A percentile compares a stretch with the other conserved stretches of the same genome.
Conservation (phyloP, 768 basidiomycete species). For the Leccinum imitatum region DNA sequence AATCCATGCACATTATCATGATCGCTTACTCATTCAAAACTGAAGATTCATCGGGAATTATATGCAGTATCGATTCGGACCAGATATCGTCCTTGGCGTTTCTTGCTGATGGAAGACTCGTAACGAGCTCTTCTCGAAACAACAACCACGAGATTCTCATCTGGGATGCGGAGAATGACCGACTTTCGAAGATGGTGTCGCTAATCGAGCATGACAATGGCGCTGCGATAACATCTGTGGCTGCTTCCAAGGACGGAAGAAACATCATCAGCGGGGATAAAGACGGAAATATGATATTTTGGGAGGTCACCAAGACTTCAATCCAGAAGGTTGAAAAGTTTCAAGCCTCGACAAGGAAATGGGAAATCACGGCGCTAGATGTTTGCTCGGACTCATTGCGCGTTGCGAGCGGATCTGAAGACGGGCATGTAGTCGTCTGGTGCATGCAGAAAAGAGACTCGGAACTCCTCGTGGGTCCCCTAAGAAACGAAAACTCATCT, state of each 20-base stretch:
- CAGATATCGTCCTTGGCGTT: background rate
- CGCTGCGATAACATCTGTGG: background rate
- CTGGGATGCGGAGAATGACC: background rate
- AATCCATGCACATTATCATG: background rate
- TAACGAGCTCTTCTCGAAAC: background rate
- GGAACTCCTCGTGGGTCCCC: background rate
- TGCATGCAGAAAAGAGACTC: background rate
- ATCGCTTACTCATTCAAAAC: background rate
- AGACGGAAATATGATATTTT: background rate
- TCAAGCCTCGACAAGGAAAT: background rate
- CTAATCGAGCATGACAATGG: background rate
- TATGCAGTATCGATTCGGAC: background rate
- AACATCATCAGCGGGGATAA: background rate
- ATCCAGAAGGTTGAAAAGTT: background rate
- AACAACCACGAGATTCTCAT: background rate
- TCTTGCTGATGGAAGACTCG: background rate
- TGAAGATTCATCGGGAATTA: background rate
- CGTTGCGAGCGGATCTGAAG: background rate
- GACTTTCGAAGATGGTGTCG: background rate
- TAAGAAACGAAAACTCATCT: background rate
- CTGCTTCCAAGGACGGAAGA: background rate
- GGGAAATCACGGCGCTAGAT: background rate
- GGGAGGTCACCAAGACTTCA: background rate
- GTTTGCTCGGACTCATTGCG: background rate
- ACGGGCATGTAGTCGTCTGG: background rate